Base-by-base conservation (phyloP, 805 yeast genomes). In the Alloascoidea hylecoeti region DNA sequence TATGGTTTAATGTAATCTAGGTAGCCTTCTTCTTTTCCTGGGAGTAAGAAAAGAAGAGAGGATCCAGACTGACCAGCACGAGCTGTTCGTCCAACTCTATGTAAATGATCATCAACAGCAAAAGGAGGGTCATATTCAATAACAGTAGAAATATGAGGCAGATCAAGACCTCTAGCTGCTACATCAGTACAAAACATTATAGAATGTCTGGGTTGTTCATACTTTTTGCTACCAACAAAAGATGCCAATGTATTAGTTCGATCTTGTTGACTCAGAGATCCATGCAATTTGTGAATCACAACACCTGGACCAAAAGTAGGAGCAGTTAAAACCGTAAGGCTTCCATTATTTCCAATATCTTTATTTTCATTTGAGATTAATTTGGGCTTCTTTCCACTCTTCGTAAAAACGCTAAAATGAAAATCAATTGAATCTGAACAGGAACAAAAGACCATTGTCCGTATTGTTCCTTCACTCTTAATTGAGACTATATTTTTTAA, bases 341-440 rank as follows among this genome's bases (percentile, higher is more conserved):
- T 39, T 38, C 45, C 23, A 34, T 34, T 33, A 36, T 41, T n/a
- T n/a, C n/a, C 14, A 55, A 61, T 33, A 37, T 34, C 38, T 49
- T 46, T n/a, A 14, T 15, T 23, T 16, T 5, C 15, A 33, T 5
- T 27, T 28, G 18, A 37, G 32, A 19, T 34, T 13, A 33, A 35
- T 18, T 4, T 55, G 53, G 9, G 54, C 55, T 9, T 51, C 1
- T 38, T 37, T 3, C 84, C 83, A 35, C 65, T 69, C 40, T 78
- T 65, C 1, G 82, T 68, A 46, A 94, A 75, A 0, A 75, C 79
- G 35, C 73, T 70, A 56, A 75, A 85, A 58, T 92, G 96, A 62
- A 82, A 92, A 47, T 92, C 88, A 16, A 94, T 97, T n/a, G 95
- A 81, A 53, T 89, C 97, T 0, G 97, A 76, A 60, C 98, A 89